phyloP scores from a whole-genome alignment of 495 filamentous ascomycete genomes.

The Xylaria palmicola region DNA sequence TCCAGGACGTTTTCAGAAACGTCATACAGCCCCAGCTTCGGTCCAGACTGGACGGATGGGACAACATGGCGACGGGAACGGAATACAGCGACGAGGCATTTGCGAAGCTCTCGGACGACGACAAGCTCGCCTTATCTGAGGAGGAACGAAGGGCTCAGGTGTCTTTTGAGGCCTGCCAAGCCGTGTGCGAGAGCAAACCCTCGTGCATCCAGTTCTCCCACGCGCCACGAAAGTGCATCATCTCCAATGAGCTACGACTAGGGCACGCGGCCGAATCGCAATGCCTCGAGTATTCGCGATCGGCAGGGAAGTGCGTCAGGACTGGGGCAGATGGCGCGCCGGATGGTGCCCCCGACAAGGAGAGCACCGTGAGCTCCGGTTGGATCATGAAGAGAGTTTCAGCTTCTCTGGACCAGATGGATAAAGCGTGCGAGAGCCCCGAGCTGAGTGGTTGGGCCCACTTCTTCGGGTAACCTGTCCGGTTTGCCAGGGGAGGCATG shows the following conservation, averaged over 20 bases:
- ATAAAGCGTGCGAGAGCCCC: neutral
- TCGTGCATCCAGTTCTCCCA: neutral
- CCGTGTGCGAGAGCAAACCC: neutral
- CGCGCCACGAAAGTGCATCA: neutral
- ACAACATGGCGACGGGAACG: neutral
- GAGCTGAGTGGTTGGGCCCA: neutral
- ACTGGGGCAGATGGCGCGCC: neutral
- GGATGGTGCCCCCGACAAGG: neutral
- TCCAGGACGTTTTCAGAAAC: neutral
- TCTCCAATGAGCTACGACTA: neutral
- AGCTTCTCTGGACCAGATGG: neutral
- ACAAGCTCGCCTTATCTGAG: neutral
- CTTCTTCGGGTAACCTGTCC: no score
- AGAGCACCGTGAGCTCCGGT: neutral
- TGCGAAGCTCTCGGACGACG: neutral
- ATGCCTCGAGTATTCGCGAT: neutral
- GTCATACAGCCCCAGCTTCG: neutral
- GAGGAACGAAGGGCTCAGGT: neutral
- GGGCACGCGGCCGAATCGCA: neutral
- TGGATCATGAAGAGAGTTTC: neutral
- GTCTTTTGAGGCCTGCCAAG: neutral
- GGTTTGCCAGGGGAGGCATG: no score
- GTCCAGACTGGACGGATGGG: neutral
- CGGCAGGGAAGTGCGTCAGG: neutral
- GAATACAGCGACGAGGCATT: slow-evolving; percentile 1